Base-by-base conservation (phyloP, 1,284 basidiomycete species). In the Earliella scabrosa region DNA sequence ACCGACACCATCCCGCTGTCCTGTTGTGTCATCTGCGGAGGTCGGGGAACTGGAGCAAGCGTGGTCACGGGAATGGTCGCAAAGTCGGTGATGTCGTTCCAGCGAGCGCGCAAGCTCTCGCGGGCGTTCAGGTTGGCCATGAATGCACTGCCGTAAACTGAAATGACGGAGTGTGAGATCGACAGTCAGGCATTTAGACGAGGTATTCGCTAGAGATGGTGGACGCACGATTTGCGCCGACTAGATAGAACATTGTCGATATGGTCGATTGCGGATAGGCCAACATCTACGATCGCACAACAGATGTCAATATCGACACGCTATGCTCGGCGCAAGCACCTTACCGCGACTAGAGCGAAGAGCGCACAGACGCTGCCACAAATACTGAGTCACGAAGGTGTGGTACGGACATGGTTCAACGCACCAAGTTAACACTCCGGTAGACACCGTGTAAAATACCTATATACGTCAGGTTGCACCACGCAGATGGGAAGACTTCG, bases 41-140 rank as follows among this genome's bases (percentile, higher is more conserved):
- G n/a, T n/a, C 16, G 11, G 32, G 32, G 5, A 34, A 11, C 32
- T 34, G 32, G 32, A 10, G 2, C 5, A 34, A 34, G n/a, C 16
- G 32, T 11, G 11, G 32, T 34, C 11, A 34, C 32, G 2, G n/a
- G 35, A 9, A 38, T 48, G 4, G 38, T 21, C 9, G 47, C 16
- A 23, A 49, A 11, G 24, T 49, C 38, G 14, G 47, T 39, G 6
- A 49, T 36, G 26, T 49, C 47, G n/a, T 26, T 35, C 36, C 35
- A 31, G n/a, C 47, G 47, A n/a, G 36, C 36, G 24, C 47, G 47
- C 26, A 49, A 24, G 36, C 23, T 10, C 10, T 49, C 47, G 27
- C 47, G 47, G 18, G 26, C 36, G 47, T 49, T 49, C 24, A 49
- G 36, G 36, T 49, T 49, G 3, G 36, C 35, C n/a, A 49, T 8